These are phyloP conservation scores for Quercus lobata DNA, from an alignment of 331 rosid genomes.

Conservation along the genomic window DNA sequence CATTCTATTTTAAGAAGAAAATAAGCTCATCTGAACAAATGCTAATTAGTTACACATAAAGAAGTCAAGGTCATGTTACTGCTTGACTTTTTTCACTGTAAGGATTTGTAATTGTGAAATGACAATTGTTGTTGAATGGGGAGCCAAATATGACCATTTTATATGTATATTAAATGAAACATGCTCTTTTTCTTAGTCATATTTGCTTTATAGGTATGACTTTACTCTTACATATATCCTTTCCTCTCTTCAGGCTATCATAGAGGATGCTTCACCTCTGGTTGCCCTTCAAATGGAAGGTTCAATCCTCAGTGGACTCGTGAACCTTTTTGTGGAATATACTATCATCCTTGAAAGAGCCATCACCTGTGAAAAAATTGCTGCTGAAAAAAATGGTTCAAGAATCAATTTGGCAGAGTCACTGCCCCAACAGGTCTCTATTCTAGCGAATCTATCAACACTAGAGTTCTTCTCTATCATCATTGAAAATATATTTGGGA, in stretches of 20 bases:
- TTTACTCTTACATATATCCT: neutral
- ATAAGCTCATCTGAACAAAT: too few species aligned
- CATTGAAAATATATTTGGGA: conserved; percentile 26
- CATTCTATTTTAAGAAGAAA: too few species aligned
- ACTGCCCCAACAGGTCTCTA: conserved; percentile 50
- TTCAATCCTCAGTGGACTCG: conserved; percentile 42
- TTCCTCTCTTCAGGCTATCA: conserved; percentile 36
- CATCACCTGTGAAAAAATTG: conserved; percentile 28
- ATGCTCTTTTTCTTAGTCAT: neutral
- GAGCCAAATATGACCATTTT: neutral
- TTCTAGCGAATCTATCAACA: conserved; percentile 62
- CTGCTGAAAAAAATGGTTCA: conserved; percentile 26
- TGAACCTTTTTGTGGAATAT: conserved; percentile 51
- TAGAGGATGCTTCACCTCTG: conserved; percentile 49
- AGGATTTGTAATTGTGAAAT: neutral
- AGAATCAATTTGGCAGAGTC: conserved; percentile 44
- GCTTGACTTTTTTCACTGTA: neutral
- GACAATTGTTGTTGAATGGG: neutral
- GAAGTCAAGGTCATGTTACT: neutral
- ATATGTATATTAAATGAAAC: neutral
- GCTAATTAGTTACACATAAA: neutral
- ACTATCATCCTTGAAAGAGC: conserved; percentile 43
- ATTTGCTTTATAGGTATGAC: neutral
- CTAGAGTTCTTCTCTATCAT: conserved; percentile 33
- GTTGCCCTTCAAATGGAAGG: conserved; percentile 53